Evolutionary conservation across 2,329 filamentous ascomycete genomes (phyloP).

Genomic region (Thielaviopsis populi): DNA sequence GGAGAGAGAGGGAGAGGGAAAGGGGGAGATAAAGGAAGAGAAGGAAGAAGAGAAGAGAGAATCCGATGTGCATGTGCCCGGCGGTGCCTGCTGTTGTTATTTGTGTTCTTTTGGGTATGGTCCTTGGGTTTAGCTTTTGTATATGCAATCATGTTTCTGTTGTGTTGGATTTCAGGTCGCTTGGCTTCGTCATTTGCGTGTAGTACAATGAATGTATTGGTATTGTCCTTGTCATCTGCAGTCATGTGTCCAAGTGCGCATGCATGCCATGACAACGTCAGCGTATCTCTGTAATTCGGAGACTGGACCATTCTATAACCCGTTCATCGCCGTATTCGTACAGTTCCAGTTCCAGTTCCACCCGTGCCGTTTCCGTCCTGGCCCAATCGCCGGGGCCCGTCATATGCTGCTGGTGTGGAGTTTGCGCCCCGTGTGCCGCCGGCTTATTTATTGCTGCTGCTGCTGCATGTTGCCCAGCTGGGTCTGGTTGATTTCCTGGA

Average conservation of each 20-base stretch:
- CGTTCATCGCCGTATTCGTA: constrained; percentile 6
- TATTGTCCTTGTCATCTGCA: neutral
- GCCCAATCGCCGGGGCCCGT: too few species aligned
- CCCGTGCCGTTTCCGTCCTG: too few species aligned
- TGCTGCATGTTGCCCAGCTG: constrained; percentile 35
- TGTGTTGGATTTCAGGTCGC: neutral
- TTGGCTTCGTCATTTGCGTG: neutral
- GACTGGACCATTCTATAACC: neutral
- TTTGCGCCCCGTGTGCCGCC: neutral
- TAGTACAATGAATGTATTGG: neutral
- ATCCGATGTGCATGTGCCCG: neutral
- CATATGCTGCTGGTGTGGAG: too few species aligned
- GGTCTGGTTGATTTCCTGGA: constrained; percentile 54
- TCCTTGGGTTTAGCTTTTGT: neutral
- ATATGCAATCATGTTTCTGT: neutral
- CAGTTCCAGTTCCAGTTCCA: too few species aligned
- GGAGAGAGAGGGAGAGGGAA: neutral
- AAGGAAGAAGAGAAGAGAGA: neutral
- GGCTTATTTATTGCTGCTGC: constrained; percentile 24
- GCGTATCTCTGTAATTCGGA: neutral
- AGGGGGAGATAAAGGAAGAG: too few species aligned
- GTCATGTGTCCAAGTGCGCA: neutral
- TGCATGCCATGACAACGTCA: neutral
- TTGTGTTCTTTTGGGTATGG: neutral
- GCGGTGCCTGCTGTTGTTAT: constrained; percentile 1